These are phyloP conservation scores for Eudorina sp. DNA, from an alignment of 139 green algal genomes.

Conservation along the genomic window DNA sequence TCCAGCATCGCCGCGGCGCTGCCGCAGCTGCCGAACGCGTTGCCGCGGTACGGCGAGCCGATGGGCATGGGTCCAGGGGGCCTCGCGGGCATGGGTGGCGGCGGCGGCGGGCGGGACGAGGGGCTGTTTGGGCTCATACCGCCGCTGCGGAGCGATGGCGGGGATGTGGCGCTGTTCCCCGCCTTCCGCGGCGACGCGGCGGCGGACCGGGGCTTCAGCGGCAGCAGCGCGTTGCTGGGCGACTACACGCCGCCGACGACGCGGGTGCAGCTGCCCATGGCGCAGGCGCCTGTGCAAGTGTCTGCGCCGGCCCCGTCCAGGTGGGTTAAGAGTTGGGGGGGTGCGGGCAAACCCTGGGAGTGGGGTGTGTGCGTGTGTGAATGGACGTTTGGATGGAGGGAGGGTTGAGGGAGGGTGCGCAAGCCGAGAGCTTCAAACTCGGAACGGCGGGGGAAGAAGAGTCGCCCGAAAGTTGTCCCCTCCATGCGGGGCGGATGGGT, in stretches of 20 bases:
- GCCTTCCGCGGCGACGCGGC: conserved; percentile 50
- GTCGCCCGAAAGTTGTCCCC: too few species aligned
- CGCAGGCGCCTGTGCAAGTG: too few species aligned
- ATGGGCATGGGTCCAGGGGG: conserved; percentile 3
- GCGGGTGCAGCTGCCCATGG: conserved; percentile 20
- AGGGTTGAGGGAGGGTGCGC: background rate
- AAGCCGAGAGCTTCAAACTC: too few species aligned
- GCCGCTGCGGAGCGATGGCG: conserved; percentile 55
- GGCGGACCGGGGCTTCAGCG: conserved; percentile 43
- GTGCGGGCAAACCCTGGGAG: background rate
- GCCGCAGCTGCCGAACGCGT: conserved; percentile 60
- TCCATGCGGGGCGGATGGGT: too few species aligned
- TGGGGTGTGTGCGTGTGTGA: background rate
- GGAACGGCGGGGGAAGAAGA: too few species aligned
- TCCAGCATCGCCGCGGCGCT: conserved; percentile 67
- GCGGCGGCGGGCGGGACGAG: conserved; percentile 51
- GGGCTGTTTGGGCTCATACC: conserved; percentile 65
- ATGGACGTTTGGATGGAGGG: background rate
- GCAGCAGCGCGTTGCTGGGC: conserved; percentile 62
- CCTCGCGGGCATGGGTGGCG: background rate
- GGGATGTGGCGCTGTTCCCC: conserved; percentile 54
- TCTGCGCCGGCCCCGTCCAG: conserved; percentile 25
- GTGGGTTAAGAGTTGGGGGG: background rate
- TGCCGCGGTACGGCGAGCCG: conserved; percentile 21
- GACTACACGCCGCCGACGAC: conserved; percentile 58